These are phyloP conservation scores for Lactarius trivialis DNA, from an alignment of 768 basidiomycete genomes.

Conservation along the genomic window DNA sequence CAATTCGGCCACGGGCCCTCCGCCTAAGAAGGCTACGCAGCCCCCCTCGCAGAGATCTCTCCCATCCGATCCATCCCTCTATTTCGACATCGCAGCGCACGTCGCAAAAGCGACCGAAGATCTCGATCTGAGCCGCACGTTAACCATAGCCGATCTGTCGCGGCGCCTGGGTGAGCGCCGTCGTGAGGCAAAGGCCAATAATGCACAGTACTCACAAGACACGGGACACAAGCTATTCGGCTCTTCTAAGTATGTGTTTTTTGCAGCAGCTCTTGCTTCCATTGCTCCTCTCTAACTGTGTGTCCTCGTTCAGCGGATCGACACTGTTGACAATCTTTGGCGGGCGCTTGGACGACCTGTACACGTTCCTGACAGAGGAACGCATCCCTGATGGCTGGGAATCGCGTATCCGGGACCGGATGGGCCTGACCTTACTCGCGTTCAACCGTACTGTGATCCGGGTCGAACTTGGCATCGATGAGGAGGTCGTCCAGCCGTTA, in stretches of 20 bases:
- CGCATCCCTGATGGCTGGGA: conserved; percentile 69
- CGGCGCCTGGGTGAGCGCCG: conserved; percentile 54
- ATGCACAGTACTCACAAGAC: conserved; percentile 50
- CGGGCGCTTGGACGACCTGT: conserved; percentile 51
- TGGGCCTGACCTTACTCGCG: conserved; percentile 51
- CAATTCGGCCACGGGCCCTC: conserved; percentile 51
- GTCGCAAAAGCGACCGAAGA: conserved; percentile 3
- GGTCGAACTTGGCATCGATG: conserved; percentile 30
- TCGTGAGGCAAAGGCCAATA: conserved; percentile 44
- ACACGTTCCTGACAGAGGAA: conserved; percentile 54
- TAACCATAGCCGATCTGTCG: conserved; percentile 57
- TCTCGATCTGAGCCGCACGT: conserved; percentile 25
- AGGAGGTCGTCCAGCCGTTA: conserved; percentile 24
- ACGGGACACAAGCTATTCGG: conserved; percentile 55
- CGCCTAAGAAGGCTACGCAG: conserved; percentile 20
- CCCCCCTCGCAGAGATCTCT: neutral
- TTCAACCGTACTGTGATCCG: conserved; percentile 40
- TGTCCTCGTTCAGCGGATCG: conserved; percentile 40
- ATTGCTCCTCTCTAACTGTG: neutral
- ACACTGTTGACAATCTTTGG: conserved; percentile 63
- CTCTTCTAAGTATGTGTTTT: no score
- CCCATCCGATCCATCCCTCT: conserved; percentile 7
- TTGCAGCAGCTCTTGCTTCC: no score
- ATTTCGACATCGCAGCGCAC: conserved; percentile 1
- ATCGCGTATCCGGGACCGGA: conserved; percentile 42